Evolutionary conservation across 164 flowering plant genomes (phyloP).

Genomic region (Stephania yunnanensis): DNA sequence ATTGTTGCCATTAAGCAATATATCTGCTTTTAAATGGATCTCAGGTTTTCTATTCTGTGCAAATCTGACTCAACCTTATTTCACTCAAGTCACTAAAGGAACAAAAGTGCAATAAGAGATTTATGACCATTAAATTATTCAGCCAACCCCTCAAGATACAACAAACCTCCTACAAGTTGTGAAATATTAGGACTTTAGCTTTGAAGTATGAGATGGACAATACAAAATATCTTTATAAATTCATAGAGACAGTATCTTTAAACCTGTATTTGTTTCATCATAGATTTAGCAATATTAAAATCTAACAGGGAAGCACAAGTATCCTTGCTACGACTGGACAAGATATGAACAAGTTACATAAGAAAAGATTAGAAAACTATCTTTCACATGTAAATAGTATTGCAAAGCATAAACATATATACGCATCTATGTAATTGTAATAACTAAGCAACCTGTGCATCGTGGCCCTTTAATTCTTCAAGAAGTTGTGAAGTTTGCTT

Average conservation of each 20-base stretch:
- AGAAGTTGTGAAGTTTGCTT: constrained; percentile 86
- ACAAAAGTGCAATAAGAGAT: too few relatives aligned
- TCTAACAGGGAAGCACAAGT: not conserved
- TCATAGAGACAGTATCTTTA: not conserved
- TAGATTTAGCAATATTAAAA: not conserved
- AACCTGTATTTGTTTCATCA: not conserved
- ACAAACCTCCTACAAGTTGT: not conserved
- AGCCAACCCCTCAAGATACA: too few relatives aligned
- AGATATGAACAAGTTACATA: not conserved
- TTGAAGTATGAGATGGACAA: not conserved
- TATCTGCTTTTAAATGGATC: too few relatives aligned
- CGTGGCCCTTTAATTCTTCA: constrained; percentile 94
- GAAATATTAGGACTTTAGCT: not conserved
- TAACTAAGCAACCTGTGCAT: constrained; percentile 54
- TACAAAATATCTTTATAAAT: not conserved
- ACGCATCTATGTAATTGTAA: not conserved
- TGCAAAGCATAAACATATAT: not conserved
- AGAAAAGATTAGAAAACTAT: not conserved
- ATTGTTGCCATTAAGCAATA: too few relatives aligned
- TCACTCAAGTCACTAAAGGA: too few relatives aligned
- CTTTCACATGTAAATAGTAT: not conserved
- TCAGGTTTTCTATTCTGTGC: too few relatives aligned
- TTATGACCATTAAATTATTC: too few relatives aligned
- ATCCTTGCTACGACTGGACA: not conserved
- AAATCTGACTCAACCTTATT: too few relatives aligned